Evolutionary conservation across 805 yeast species (phyloP).

Genomic region (Candida adriatica): DNA sequence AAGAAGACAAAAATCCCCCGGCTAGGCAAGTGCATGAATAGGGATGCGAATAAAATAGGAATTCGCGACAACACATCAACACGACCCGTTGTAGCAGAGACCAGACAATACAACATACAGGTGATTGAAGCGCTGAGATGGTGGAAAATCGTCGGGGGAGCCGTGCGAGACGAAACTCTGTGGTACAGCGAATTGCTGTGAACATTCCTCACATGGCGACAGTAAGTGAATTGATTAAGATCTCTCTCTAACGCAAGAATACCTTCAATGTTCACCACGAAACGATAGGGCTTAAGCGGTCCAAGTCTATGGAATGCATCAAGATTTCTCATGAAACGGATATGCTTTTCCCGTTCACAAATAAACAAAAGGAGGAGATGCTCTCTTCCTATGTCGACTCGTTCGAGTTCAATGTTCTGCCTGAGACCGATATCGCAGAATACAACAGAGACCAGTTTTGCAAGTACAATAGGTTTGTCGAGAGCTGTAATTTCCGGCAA

Average conservation of each 20-base stretch:
- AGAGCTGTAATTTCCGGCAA: slow-evolving; percentile 26
- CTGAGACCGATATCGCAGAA: slow-evolving; percentile 32
- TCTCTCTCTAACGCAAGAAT: too few species aligned
- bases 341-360: slow-evolving; percentile 22
- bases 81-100: neutral
- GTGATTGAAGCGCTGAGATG: too few species aligned
- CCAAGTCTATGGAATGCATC: too few species aligned
- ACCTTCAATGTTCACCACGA: too few species aligned
- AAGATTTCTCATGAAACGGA: slow-evolving; percentile 8
- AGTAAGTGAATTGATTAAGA: slow-evolving; percentile 19
- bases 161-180: slow-evolving; percentile 51
- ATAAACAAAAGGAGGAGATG: slow-evolving; percentile 28
- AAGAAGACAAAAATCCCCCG: too few species aligned
- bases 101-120: too few species aligned
- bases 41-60: too few species aligned
- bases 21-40: too few species aligned
- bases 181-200: slow-evolving; percentile 55
- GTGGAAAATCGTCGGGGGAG: slow-evolving; percentile 9
- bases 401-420: slow-evolving; percentile 36
- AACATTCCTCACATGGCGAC: slow-evolving; percentile 34
- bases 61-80: neutral
- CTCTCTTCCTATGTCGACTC: slow-evolving; percentile 32
- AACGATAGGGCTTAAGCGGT: too few species aligned
- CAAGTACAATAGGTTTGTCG: slow-evolving; percentile 25
- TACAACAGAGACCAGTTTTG: slow-evolving; percentile 32